Conservation (phyloP, 768 basidiomycete genomes). For the Trametes cubensis region DNA sequence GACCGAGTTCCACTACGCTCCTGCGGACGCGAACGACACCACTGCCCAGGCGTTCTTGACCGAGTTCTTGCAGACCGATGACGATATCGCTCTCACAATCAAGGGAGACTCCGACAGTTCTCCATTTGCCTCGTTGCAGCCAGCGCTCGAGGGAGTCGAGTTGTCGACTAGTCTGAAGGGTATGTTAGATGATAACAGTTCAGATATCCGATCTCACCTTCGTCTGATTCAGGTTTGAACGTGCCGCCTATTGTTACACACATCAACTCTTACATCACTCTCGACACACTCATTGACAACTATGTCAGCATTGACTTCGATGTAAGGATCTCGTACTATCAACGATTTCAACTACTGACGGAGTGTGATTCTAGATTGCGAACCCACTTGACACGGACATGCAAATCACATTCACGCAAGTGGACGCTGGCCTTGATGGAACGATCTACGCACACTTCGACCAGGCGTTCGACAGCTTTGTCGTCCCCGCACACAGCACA, state of each 20-base stretch:
- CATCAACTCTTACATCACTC: conserved; percentile 54
- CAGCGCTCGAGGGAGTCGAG: conserved; percentile 55
- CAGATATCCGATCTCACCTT: conserved; percentile 29
- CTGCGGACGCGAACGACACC: conserved; percentile 66
- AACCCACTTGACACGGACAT: conserved; percentile 65
- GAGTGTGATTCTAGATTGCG: conserved; percentile 31
- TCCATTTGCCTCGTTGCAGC: conserved; percentile 61
- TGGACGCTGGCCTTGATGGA: conserved; percentile 55
- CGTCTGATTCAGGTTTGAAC: conserved; percentile 37
- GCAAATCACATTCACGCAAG: conserved; percentile 57
- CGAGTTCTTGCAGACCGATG: conserved; percentile 57
- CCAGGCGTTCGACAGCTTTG: conserved; percentile 55
- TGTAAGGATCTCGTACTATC: not conserved
- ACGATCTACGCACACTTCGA: conserved; percentile 60
- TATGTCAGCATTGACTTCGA: conserved; percentile 22
- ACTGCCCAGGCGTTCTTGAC: conserved; percentile 64
- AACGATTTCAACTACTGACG: too few species aligned
- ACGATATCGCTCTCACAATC: conserved; percentile 53
- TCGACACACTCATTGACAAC: conserved; percentile 44
- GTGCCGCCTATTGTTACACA: conserved; percentile 60
- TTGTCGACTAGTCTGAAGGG: conserved; percentile 54
- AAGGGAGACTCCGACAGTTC: conserved; percentile 61
- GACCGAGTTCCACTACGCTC: conserved; percentile 71
- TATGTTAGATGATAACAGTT: conserved; percentile 21
- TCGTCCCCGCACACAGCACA: conserved; percentile 57